Evolutionary conservation across 768 basidiomycete species (phyloP).

Genomic region (Mycena pura): DNA sequence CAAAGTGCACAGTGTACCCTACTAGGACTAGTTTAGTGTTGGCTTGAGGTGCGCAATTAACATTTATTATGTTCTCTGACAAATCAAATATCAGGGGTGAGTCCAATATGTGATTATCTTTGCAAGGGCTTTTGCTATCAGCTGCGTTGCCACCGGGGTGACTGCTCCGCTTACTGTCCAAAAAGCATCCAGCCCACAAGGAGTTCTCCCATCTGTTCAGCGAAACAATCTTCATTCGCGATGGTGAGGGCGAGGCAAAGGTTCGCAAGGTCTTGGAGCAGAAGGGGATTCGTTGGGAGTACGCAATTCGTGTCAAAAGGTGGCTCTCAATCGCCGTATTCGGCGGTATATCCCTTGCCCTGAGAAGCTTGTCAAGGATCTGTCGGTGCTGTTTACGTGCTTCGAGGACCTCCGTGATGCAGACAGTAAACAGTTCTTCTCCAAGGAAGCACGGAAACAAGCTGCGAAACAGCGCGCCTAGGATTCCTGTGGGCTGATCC

Average conservation of each 20-base stretch:
- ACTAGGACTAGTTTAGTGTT: too few species aligned
- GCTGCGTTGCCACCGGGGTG: too few species aligned
- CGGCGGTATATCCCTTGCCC: conserved; percentile 10
- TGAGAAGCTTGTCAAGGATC: not conserved
- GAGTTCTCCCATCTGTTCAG: conserved; percentile 15
- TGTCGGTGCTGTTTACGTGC: not conserved
- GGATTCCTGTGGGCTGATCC: conserved; percentile 14
- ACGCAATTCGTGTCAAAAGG: conserved; percentile 6
- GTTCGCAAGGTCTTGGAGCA: conserved; percentile 10
- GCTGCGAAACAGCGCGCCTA: conserved; percentile 1
- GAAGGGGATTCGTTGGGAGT: conserved; percentile 9
- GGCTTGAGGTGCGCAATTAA: too few species aligned
- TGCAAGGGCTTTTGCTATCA: too few species aligned
- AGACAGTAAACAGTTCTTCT: not conserved
- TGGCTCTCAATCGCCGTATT: conserved; percentile 4
- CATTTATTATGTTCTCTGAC: too few species aligned
- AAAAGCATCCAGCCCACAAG: conserved; percentile 16
- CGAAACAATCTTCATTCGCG: conserved; percentile 16
- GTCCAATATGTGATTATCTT: too few species aligned
- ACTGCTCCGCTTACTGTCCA: not conserved
- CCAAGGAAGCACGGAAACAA: not conserved
- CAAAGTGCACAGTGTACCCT: too few species aligned
- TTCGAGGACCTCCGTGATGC: conserved; percentile 1
- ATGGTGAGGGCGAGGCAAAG: conserved; percentile 1
- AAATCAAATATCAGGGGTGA: too few species aligned